phyloP scores from a whole-genome alignment of 306 rosid species.

The Aeschynomene evenia region DNA sequence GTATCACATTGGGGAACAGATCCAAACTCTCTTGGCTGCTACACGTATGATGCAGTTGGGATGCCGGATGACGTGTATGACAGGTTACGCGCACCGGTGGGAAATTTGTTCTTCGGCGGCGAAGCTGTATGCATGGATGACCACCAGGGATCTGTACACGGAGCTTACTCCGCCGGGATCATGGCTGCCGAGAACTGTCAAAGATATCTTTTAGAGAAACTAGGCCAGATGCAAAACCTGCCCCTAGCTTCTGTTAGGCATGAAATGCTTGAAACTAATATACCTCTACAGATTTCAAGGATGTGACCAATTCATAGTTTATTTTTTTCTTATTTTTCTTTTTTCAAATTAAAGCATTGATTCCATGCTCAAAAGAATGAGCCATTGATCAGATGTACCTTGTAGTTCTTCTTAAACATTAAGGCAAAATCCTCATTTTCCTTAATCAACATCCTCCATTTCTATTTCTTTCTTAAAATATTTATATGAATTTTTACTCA shows the following conservation, averaged over 20 bases:
- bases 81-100: constrained; percentile 65
- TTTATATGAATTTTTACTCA: no score
- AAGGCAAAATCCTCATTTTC: not conserved
- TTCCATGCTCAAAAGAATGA: not conserved
- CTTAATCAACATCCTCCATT: not conserved
- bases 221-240: constrained; percentile 33
- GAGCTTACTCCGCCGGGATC: constrained; percentile 57
- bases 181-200: constrained; percentile 54
- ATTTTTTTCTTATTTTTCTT: not conserved
- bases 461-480: not conserved
- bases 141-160: constrained; percentile 76
- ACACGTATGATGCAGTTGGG: constrained; percentile 70
- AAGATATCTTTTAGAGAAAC: constrained; percentile 34
- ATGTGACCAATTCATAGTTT: constrained; percentile 31
- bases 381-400: not conserved
- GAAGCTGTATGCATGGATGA: constrained; percentile 58
- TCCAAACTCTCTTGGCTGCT: constrained; percentile 69
- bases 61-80: constrained; percentile 63
- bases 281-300: constrained; percentile 60
- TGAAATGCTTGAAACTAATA: constrained; percentile 39
- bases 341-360: not conserved
- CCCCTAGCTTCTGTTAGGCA: constrained; percentile 38
- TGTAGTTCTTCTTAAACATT: not conserved
- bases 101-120: constrained; percentile 55
- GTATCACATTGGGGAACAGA: constrained; percentile 79